Percentiles rank a stretch among this genome's conserved stretches.
These are phyloP conservation scores for Babjeviella inositovora DNA, from an alignment of 805 yeast genomes.

Conservation along the genomic window DNA sequence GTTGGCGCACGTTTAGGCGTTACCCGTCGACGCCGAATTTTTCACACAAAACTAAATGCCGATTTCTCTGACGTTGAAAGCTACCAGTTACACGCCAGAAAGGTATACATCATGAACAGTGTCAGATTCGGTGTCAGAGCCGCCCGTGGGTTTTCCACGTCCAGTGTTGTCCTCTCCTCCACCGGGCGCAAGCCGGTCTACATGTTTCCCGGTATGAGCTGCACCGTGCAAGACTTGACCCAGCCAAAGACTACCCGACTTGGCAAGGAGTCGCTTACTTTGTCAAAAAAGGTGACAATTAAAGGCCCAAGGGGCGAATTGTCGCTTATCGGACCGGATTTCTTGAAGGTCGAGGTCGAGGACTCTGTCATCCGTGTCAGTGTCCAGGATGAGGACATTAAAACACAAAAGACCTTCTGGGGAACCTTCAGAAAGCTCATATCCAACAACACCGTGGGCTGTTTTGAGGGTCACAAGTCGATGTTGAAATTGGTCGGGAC, in stretches of 20 bases:
- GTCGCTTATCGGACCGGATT: slow-evolving; percentile 53
- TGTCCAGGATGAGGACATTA: slow-evolving; percentile 39
- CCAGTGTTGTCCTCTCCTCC: slow-evolving; percentile 29
- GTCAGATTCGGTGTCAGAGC: not conserved
- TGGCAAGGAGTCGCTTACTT: slow-evolving; percentile 40
- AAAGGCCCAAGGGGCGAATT: slow-evolving; percentile 70
- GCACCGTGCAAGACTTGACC: slow-evolving; percentile 30
- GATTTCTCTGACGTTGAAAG: too few species aligned
- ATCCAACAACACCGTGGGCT: slow-evolving; percentile 71
- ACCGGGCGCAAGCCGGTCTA: slow-evolving; percentile 72
- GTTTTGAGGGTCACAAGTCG: slow-evolving; percentile 83
- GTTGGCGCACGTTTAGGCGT: too few species aligned
- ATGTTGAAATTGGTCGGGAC: slow-evolving; percentile 88
- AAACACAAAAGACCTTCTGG: slow-evolving; percentile 81
- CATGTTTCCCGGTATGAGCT: too few species aligned
- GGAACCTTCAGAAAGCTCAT: slow-evolving; percentile 79
- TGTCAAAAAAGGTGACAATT: slow-evolving; percentile 44
- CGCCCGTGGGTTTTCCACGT: not conserved
- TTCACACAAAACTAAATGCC: too few species aligned
- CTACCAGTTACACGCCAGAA: too few species aligned
- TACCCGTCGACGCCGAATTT: too few species aligned
- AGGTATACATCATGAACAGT: too few species aligned
- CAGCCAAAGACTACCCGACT: slow-evolving; percentile 46
- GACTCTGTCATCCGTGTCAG: slow-evolving; percentile 28
- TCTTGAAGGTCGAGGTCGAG: slow-evolving; percentile 28